A percentile compares a stretch with the other conserved stretches of the same genome.
Conservation (phyloP, 352 stramenopile genomes). For the Phytophthora syringae region DNA sequence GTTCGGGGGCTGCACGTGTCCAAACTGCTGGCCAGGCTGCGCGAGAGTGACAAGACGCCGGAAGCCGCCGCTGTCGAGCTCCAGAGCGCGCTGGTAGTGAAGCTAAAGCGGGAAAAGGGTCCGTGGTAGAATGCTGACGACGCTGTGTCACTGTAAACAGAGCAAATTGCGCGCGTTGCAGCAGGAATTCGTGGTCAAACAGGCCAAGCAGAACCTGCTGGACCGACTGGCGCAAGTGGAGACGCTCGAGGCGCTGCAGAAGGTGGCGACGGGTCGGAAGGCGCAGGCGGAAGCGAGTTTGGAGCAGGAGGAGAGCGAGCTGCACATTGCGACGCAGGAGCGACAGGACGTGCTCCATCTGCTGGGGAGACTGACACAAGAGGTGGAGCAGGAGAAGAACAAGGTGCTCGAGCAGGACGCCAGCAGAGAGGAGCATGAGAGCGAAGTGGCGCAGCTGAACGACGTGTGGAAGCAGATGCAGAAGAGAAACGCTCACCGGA, state of each 20-base stretch:
- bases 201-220: conserved; percentile 76
- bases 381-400: conserved; percentile 62
- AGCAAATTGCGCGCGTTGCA: conserved; percentile 50
- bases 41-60: conserved; percentile 31
- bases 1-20: conserved; percentile 57
- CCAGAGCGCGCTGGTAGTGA: conserved; percentile 36
- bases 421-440: conserved; percentile 46
- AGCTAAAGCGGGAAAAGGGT: no score
- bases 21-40: conserved; percentile 40
- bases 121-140: background rate
- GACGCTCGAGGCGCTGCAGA: conserved; percentile 48
- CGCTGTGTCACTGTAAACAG: conserved; percentile 25
- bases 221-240: conserved; percentile 76
- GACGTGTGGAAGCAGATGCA: conserved; percentile 75
- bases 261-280: conserved; percentile 25
- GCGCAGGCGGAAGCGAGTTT: conserved; percentile 37
- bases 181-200: conserved; percentile 62
- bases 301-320: conserved; percentile 47
- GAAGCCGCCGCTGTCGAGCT: conserved; percentile 28
- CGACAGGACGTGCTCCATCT: conserved; percentile 43
- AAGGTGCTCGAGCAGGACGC: conserved; percentile 52
- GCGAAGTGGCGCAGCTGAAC: conserved; percentile 58
- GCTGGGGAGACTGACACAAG: conserved; percentile 46
- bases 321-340: conserved; percentile 55
- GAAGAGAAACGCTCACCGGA: conserved; percentile 74